Evolutionary conservation across 805 yeast species (phyloP), one percentile per base, ranked within the genome.

Genomic region (Priceomyces castillae): DNA sequence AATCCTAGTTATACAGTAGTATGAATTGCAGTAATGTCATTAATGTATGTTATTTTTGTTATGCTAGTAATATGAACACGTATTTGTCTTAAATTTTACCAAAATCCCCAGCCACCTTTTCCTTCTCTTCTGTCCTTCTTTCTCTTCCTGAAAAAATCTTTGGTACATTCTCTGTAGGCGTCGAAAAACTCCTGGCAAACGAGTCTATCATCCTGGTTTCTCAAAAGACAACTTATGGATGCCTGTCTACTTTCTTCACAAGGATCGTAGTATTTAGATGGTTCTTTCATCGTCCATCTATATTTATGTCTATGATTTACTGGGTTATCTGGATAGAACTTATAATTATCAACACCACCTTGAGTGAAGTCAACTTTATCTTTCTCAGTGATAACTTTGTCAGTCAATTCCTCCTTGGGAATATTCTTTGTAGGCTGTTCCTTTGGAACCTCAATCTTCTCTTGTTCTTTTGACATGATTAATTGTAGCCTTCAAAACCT

Each of bases 121-220:
- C 76, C 76, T 23, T 63, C 60, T 19, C 45, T 49, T 41, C 56
- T 60, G 43, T 71, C 76, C 40, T 61, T 52, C 46, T 54, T 66
- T 52, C 57, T 65, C 48, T 70, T 68, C 26, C 56, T 59, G 46
- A 69, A 71, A 46, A 71, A 71, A 47, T 67, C 73, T 56, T 82
- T 82, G 59, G 86, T 85, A 66, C 99, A 92, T 57, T 92, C 99
- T 46, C 92, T 74, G 61, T 92, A 92, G 0, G 97, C 97, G 54
- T 84, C 89, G 61, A 92, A 94, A 58, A 87, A 92, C 46, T 86
- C 95, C 48, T 70, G 61, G 67, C 79, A 70, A 84, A 89, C 65
- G 64, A 74, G 41, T 72, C 81, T 57, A 58, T 81, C 70, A 73
- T 78, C 71, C 79, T 88, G 71, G 58, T 90, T 87, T 39, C 85